A percentile compares a stretch with the other conserved stretches of the same genome.
phyloP scores from a whole-genome alignment of 768 basidiomycete genomes.

The Leccinum ochraceum region DNA sequence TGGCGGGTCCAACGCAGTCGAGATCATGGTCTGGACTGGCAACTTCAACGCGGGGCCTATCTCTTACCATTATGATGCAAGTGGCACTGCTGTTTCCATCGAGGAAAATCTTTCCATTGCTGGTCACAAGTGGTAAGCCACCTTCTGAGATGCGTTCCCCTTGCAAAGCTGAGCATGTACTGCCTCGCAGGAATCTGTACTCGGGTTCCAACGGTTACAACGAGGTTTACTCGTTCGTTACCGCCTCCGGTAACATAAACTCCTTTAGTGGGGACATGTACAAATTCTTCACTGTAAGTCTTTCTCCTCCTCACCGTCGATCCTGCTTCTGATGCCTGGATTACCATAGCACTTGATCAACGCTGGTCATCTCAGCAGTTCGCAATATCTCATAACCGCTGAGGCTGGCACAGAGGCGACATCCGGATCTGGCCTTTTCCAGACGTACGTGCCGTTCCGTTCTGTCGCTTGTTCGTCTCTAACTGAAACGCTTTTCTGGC shows the following conservation, averaged over 20 bases:
- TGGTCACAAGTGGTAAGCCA: slow-evolving; percentile 50
- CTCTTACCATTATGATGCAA: slow-evolving; percentile 44
- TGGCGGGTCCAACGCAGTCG: slow-evolving; percentile 46
- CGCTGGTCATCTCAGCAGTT: slow-evolving; percentile 44
- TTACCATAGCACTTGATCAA: slow-evolving; percentile 53
- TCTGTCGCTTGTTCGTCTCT: background rate
- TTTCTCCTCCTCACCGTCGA: background rate
- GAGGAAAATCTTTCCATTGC: slow-evolving; percentile 43
- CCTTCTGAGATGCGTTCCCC: background rate
- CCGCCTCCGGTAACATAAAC: slow-evolving; percentile 37
- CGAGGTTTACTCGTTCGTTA: slow-evolving; percentile 52
- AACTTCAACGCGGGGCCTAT: slow-evolving; percentile 61
- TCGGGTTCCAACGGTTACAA: slow-evolving; percentile 54
- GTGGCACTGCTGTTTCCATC: slow-evolving; percentile 49
- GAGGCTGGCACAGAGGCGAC: slow-evolving; percentile 69
- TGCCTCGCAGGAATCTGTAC: slow-evolving; percentile 51
- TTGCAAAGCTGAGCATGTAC: background rate
- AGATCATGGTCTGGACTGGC: slow-evolving; percentile 69
- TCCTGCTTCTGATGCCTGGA: background rate
- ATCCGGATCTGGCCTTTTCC: slow-evolving; percentile 53
- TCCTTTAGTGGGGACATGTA: slow-evolving; percentile 57
- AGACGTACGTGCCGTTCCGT: slow-evolving; percentile 42
- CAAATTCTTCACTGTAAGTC: slow-evolving; percentile 48
- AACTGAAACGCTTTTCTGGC: background rate
- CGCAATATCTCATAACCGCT: slow-evolving; percentile 57